phyloP scores from a whole-genome alignment of 768 basidiomycete genomes.

The Clathrus columnatus region DNA sequence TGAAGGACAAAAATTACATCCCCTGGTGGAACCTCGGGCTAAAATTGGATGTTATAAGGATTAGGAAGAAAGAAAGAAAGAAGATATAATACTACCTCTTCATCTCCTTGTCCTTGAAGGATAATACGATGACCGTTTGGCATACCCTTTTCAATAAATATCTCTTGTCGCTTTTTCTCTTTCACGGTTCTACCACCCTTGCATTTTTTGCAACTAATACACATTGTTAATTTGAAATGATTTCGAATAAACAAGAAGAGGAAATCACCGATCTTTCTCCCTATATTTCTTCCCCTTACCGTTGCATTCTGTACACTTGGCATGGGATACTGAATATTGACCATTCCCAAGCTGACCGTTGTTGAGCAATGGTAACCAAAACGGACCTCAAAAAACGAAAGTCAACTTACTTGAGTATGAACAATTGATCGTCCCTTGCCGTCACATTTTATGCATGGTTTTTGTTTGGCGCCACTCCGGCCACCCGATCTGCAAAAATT shows the following conservation, averaged over 20 bases:
- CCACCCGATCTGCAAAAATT: constrained; percentile 58
- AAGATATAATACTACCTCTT: constrained; percentile 45
- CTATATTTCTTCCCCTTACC: constrained; percentile 63
- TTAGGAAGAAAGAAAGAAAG: background rate
- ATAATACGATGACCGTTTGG: constrained; percentile 76
- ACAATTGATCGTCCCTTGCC: constrained; percentile 72
- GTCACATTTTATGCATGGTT: constrained; percentile 69
- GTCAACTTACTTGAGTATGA: constrained; percentile 34
- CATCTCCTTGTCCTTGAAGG: constrained; percentile 86
- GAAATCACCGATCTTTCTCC: constrained; percentile 70
- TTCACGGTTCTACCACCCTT: constrained; percentile 77
- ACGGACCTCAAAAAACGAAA: background rate
- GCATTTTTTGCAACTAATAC: constrained; percentile 84
- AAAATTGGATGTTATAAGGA: background rate
- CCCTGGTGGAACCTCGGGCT: constrained; percentile 84
- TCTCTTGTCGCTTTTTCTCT: constrained; percentile 85
- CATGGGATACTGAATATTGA: constrained; percentile 42
- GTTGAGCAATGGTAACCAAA: background rate
- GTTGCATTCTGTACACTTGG: constrained; percentile 58
- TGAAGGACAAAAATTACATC: constrained; percentile 85
- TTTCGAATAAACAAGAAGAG: background rate
- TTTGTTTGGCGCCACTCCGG: constrained; percentile 75
- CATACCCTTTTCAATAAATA: constrained; percentile 84
- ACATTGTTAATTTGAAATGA: background rate
- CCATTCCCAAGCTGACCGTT: constrained; percentile 33